Conservation (phyloP, 2,329 filamentous ascomycete species). For the Xylariomycetidae sp. region DNA sequence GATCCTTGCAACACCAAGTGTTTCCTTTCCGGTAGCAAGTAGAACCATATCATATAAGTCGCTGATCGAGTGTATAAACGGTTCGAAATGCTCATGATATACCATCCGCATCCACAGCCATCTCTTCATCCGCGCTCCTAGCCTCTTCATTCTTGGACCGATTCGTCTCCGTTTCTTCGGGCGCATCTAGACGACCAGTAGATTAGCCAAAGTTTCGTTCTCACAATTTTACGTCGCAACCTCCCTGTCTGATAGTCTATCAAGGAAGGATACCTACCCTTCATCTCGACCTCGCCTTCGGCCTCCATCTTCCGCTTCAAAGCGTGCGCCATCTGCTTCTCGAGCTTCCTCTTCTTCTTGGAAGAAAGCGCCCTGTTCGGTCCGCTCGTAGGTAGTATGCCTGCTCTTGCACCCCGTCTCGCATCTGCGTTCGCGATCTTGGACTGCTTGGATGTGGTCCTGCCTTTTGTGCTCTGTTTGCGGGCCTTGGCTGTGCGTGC, state of each 20-base stretch:
- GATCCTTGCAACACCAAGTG: no score
- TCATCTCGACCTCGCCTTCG: slow-evolving; percentile 30
- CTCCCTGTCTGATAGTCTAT: no score
- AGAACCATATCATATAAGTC: no score
- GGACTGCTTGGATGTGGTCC: slow-evolving; percentile 17
- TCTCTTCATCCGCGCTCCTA: slow-evolving; percentile 7
- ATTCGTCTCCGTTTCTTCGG: slow-evolving; percentile 5
- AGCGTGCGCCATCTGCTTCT: slow-evolving; percentile 49
- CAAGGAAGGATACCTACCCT: slow-evolving; percentile 15
- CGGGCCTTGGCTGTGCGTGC: slow-evolving; percentile 41
- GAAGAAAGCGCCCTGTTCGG: slow-evolving; percentile 45
- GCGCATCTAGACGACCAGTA: no score
- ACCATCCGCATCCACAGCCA: slow-evolving; percentile 18
- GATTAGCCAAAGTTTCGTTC: no score
- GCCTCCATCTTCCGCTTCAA: slow-evolving; percentile 33
- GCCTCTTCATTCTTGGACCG: slow-evolving; percentile 4
- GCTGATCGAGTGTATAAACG: no score
- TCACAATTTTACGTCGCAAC: no score
- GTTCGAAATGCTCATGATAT: slow-evolving; percentile 15
- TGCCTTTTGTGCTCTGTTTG: slow-evolving; percentile 39
- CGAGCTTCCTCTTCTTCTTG: slow-evolving; percentile 53
- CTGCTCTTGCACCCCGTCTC: slow-evolving; percentile 46
- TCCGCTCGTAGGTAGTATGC: slow-evolving; percentile 52
- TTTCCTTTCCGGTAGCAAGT: no score
- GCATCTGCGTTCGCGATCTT: slow-evolving; percentile 23